Evolutionary conservation across 2,329 filamentous ascomycete species (phyloP), one percentile per base, ranked within the genome.

Genomic region (Verruconis gallopava): DNA sequence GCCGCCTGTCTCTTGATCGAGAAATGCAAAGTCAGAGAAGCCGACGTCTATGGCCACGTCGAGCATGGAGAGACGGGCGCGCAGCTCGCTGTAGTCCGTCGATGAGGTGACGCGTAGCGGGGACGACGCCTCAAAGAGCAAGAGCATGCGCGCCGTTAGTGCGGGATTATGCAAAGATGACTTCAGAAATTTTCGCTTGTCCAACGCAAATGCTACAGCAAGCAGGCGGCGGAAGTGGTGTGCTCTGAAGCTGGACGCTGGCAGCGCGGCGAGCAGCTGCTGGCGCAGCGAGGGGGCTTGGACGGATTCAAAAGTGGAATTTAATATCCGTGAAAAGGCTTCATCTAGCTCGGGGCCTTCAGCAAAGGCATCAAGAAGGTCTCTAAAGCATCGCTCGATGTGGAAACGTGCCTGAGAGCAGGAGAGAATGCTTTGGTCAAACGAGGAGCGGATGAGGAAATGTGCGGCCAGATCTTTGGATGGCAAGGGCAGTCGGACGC

Each of bases 11-110:
- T 20, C 20, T 18, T 34, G 20, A 25, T n/a, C 22, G 42, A 51
- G 40, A 38, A 51, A 54, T 17, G 42, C 21, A 44, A 59, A 55
- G 22, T 48, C 46, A 5, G 53, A 50, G 37, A 61, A 62, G 2
- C 73, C 83, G 44, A 79, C 74, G 46, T 85, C 83, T 40, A 95
- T 67, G 13, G 76, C 79, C 30, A 85, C 72, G 53, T 91, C 80
- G 4, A 95, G 71, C 15, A 93, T 71, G 3, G 70, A 62, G 3
- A 83, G 66, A 13, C 77, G 67, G 2, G 81, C 77, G 22, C 70
- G 67, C 1, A 95, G 70, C 42, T 78, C 68, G 13, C 67, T 64
- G 58, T 83, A 94, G 58, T 94, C 63, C 13, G 79, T 82, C 21
- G 66, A 51, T 13, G 64, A 63, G 3, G 58, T 66, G 48, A 79